Evolutionary conservation across 176 grass and related monocot species (phyloP).

Genomic region (Elymus sibiricus): DNA sequence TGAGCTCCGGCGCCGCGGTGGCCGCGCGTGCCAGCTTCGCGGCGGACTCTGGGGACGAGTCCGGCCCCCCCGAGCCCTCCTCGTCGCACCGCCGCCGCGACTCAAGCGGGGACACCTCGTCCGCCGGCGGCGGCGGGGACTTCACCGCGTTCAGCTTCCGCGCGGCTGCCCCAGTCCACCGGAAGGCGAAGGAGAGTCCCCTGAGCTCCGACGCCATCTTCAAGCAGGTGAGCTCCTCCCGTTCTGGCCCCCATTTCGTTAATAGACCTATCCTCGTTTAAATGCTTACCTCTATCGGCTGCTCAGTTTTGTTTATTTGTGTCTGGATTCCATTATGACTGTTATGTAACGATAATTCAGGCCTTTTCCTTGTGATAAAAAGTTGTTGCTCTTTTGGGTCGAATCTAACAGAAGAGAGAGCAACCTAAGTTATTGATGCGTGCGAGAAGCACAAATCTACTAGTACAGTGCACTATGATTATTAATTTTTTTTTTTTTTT

Average conservation of each 20-base stretch:
- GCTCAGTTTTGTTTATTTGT: neutral
- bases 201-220: slow-evolving; percentile 87
- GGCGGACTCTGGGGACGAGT: slow-evolving; percentile 52
- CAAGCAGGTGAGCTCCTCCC: slow-evolving; percentile 56
- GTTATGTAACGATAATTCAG: neutral
- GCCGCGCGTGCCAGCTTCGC: slow-evolving; percentile 52
- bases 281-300: neutral
- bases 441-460: neutral
- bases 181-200: slow-evolving; percentile 67
- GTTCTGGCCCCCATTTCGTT: neutral
- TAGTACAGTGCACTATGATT: neutral
- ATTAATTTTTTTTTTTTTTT: no score
- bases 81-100: slow-evolving; percentile 35
- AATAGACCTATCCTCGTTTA: neutral
- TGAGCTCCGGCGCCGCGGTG: slow-evolving; percentile 35
- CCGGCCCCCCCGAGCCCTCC: slow-evolving; percentile 25
- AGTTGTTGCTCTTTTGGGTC: neutral
- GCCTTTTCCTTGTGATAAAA: neutral
- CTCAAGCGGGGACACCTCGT: neutral
- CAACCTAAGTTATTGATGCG: neutral
- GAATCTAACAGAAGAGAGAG: neutral
- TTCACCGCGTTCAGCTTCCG: slow-evolving; percentile 55
- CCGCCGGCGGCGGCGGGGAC: neutral
- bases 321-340: neutral
- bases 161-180: slow-evolving; percentile 68